Base-by-base conservation (phyloP, 1,139 yeast genomes). In the Wickerhamiella pararugosa region DNA sequence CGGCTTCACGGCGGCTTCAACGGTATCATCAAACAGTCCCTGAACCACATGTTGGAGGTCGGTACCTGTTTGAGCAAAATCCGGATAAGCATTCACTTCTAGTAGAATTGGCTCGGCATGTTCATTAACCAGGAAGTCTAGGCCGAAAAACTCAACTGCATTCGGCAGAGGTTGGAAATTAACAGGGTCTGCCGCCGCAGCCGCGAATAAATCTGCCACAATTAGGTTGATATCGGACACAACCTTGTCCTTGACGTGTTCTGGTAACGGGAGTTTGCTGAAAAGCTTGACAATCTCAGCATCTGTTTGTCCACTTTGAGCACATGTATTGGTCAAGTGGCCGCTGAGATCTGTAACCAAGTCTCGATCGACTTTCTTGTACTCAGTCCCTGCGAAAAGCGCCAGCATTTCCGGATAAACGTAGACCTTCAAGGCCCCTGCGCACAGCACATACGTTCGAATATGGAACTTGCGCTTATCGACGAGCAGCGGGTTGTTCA, bases 61-160 rank as follows among this genome's bases (percentile, higher is more conserved):
- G 15, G 65, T 72, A 8, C 98, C 98, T 0, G 97, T 90, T 61
- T 90, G 98, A 56, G 86, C 86, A 62, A 90, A 90, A 57, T 90
- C 98, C 1, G 98, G 98, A 57, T 80, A 90, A 7, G 97, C 79
- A 56, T 90, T 90, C 38, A 86, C 83, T 59, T 90, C 98, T 33
- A 90, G 63, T 35, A 90, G 59, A 38, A 67, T 67, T 3, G 81
- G 90, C 7, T 65, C 56, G 29, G 60, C 58, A 35, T 75, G 65
- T 1, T 63, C 65, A 50, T 75, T 76, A 6, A 90, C 81, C 47
- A 90, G 61, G 59, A 83, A 86, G 59, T 90, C 98, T 9, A 90
- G 65, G 0, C 98, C 98, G 57, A 71, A 90, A 7, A 84, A 68
- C 58, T 90, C 98, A 56, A 83, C 72, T 0, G 93, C 92, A 60